A percentile compares a stretch with the other conserved stretches of the same genome.
These are phyloP conservation scores for Agaricus blazei DNA, from an alignment of 768 basidiomycete species.

Conservation along the genomic window DNA sequence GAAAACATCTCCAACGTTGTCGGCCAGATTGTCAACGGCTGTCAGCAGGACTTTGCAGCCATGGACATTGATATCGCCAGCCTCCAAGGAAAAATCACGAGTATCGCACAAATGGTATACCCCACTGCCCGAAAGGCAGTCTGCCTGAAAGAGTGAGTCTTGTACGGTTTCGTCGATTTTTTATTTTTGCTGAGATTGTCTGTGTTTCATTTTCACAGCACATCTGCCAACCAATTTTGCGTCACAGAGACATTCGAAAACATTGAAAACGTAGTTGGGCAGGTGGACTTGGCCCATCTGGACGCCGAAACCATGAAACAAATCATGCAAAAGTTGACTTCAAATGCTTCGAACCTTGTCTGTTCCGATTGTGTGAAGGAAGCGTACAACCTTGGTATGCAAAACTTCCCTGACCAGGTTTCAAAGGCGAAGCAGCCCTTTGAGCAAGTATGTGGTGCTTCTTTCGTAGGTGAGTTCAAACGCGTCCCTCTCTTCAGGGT, in stretches of 20 bases:
- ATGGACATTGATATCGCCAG: constrained; percentile 27
- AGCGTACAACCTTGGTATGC: constrained; percentile 29
- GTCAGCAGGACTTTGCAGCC: constrained; percentile 39
- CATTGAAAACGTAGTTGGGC: constrained; percentile 35
- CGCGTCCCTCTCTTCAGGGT: background rate
- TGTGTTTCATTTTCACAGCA: background rate
- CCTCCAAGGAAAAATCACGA: constrained; percentile 4
- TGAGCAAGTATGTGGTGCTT: constrained; percentile 33
- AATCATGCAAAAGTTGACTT: constrained; percentile 20
- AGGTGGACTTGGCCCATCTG: constrained; percentile 21
- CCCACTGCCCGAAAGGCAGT: constrained; percentile 40
- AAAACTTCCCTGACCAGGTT: constrained; percentile 28
- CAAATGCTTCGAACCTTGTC: constrained; percentile 27
- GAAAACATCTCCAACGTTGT: constrained; percentile 51
- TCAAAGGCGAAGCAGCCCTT: constrained; percentile 14
- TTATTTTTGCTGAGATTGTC: constrained; percentile 8
- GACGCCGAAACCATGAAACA: constrained; percentile 15
- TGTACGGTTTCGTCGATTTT: background rate
- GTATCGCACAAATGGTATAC: constrained; percentile 36
- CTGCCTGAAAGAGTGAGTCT: constrained; percentile 51
- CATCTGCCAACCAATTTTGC: constrained; percentile 35
- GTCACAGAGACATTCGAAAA: constrained; percentile 43
- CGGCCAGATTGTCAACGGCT: constrained; percentile 45
- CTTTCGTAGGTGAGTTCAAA: constrained; percentile 34
- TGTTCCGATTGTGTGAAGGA: constrained; percentile 45